These are phyloP conservation scores for Lasiosphaeriaceae sp. DNA, from an alignment of 495 filamentous ascomycete genomes.

Conservation along the genomic window DNA sequence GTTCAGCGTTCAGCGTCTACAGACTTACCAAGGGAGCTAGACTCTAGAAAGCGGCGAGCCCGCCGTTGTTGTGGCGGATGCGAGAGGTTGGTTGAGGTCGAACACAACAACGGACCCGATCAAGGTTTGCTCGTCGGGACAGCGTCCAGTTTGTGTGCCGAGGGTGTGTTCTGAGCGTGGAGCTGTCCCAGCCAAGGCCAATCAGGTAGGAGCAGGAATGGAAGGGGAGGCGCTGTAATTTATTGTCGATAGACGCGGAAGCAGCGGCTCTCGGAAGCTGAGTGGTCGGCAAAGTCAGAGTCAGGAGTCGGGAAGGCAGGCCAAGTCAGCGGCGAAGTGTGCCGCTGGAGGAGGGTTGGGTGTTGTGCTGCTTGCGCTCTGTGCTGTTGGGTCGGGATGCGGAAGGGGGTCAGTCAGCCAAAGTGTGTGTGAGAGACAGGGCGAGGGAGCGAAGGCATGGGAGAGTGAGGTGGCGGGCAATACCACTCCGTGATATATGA, in stretches of 20 bases:
- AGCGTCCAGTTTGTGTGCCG: background rate
- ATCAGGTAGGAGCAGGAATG: background rate
- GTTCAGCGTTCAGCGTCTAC: too few species aligned
- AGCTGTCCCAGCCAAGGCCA: background rate
- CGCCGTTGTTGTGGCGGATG: background rate
- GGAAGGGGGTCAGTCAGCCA: background rate
- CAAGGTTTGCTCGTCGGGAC: constrained; percentile 1
- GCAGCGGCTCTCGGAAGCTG: constrained; percentile 17
- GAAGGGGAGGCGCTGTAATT: background rate
- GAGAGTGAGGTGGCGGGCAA: background rate
- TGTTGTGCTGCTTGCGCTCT: background rate
- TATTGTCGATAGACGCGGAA: constrained; percentile 10
- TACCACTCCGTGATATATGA: background rate
- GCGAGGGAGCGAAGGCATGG: background rate
- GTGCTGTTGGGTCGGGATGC: background rate
- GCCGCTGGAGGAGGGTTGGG: background rate
- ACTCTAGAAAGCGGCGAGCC: background rate
- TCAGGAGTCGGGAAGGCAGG: background rate
- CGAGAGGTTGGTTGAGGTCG: background rate
- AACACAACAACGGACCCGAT: constrained; percentile 1
- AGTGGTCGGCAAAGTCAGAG: background rate
- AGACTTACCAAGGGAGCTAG: constrained; percentile 1
- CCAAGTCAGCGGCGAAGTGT: background rate
- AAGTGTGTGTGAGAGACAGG: background rate
- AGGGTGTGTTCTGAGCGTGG: background rate